Evolutionary conservation across 768 basidiomycete species (phyloP), one percentile per base, ranked within the genome.

Genomic region (Tephrocybe sp.): DNA sequence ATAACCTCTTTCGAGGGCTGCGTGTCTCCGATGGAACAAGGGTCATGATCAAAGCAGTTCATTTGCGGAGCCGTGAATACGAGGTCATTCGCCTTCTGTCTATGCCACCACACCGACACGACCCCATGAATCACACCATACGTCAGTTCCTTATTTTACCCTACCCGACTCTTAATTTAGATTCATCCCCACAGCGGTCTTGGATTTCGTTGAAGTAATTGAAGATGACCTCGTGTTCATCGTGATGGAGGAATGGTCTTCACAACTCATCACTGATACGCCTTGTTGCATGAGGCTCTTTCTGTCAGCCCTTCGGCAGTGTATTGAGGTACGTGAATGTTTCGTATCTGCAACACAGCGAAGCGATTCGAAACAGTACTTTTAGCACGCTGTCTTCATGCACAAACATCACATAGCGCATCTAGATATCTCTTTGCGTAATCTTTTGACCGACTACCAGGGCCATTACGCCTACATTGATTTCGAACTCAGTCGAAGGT

Each of bases 161-260:
- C 39, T 25, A 26, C 48, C 32, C 42, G 50, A 43, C 32, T 54
- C 32, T 44, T 55, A 52, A 50, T 53, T 53, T 50, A 14, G 17
- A 12, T 32, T 25, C n/a, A 21, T 17, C 5, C 38, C 8, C 28
- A 14, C 60, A 90, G 88, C 88, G 33, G 73, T 90, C 17, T 64
- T 87, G 25, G 85, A 84, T 59, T 65, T 87, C 17, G 77, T 90
- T 44, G 77, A 80, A 56, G 69, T 80, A 18, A 63, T 69, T 2
- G 61, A 71, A 9, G 84, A 86, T 51, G 64, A 70, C 43, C 62
- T 86, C 32, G 81, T 73, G 12, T 84, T 90, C 59, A 82, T 90
- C 50, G 81, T 90, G 21, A 89, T 88, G 86, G 88, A 90, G 62
- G 79, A 88, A 66, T 90, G 88, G 88, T 84, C 83, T 12, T 73